A percentile compares a stretch with the other conserved stretches of the same genome.
Conservation (phyloP, 2,329 filamentous ascomycete genomes). For the Apiospora rasikravindrae region DNA sequence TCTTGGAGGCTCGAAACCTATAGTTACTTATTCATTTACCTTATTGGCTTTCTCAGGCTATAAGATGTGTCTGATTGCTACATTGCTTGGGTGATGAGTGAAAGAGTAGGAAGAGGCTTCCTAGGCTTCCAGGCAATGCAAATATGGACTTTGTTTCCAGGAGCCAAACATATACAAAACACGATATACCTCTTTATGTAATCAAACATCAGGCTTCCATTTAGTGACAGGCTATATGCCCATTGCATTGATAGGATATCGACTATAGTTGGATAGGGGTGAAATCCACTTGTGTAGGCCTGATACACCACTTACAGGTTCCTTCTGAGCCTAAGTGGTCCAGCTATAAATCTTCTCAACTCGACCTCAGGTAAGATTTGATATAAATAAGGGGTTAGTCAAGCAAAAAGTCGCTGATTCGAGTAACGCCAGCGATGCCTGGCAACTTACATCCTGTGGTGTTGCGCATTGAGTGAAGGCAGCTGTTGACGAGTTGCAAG, state of each 20-base stretch:
- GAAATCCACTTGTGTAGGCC: background rate
- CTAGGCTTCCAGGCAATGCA: background rate
- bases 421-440: background rate
- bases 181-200: background rate
- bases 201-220: background rate
- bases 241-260: background rate
- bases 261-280: background rate
- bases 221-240: background rate
- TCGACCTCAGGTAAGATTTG: background rate
- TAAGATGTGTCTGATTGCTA: background rate
- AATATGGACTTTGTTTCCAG: background rate
- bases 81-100: background rate
- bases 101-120: background rate
- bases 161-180: background rate
- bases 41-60: background rate
- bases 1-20: background rate
- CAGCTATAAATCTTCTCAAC: background rate
- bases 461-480: background rate
- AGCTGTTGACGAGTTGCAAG: background rate
- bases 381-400: too few relatives aligned
- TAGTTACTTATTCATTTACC: background rate
- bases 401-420: background rate
- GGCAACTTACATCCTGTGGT: background rate
- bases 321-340: background rate
- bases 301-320: background rate